phyloP scores from a whole-genome alignment of 2,329 filamentous ascomycete genomes.

The Graphilbum fragrans region DNA sequence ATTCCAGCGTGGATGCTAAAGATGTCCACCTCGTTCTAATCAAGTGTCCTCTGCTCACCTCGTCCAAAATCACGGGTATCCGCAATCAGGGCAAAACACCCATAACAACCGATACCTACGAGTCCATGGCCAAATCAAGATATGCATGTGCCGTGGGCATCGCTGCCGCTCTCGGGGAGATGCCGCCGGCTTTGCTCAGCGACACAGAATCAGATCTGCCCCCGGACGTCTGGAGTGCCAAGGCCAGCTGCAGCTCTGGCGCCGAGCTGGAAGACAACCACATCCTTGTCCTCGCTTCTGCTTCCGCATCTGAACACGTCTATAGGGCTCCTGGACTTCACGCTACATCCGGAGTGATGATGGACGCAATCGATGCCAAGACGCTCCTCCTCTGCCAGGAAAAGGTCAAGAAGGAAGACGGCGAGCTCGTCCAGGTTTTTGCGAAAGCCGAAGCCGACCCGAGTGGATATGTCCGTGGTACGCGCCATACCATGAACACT shows the following conservation, averaged over 20 bases:
- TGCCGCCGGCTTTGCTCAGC: slow-evolving; percentile 5
- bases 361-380: slow-evolving; percentile 16
- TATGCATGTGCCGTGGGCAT: slow-evolving; percentile 19
- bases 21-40: slow-evolving; percentile 14
- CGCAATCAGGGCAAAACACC: slow-evolving; percentile 11
- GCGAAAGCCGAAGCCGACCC: slow-evolving; percentile 19
- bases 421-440: slow-evolving; percentile 17
- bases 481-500: slow-evolving; percentile 19
- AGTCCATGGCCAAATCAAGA: slow-evolving; percentile 20
- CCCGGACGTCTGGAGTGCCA: slow-evolving; percentile 15
- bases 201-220: too few relatives aligned
- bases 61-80: slow-evolving; percentile 14
- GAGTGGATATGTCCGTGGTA: slow-evolving; percentile 12
- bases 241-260: slow-evolving; percentile 19
- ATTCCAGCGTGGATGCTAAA: slow-evolving; percentile 7
- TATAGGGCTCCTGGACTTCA: slow-evolving; percentile 3
- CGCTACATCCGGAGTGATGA: slow-evolving; percentile 14
- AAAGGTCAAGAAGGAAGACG: slow-evolving; percentile 9
- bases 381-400: slow-evolving; percentile 9
- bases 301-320: slow-evolving; percentile 5
- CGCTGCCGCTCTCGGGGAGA: slow-evolving; percentile 15
- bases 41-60: slow-evolving; percentile 16
- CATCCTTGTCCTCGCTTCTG: slow-evolving; percentile 17
- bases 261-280: slow-evolving; percentile 19
- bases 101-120: slow-evolving; percentile 18